These are phyloP conservation scores for Apophysomyces ossiformis DNA, from an alignment of 371 early-diverging fungal genomes.

Conservation along the genomic window DNA sequence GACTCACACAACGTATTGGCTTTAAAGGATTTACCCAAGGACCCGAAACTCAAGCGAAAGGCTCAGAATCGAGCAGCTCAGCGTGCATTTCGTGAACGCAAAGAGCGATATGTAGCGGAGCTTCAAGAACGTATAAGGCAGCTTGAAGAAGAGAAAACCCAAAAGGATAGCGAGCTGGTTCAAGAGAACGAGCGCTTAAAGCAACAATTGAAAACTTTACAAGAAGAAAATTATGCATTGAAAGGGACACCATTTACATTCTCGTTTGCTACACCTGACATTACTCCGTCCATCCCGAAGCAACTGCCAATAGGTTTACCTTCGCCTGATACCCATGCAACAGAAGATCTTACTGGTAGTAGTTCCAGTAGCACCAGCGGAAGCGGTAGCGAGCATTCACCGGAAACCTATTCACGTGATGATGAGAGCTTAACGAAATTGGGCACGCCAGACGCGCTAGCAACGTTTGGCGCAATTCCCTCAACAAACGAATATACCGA, in stretches of 20 bases:
- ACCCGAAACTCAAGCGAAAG: conserved; percentile 50
- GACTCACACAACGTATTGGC: neutral
- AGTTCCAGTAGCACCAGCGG: neutral
- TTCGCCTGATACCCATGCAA: neutral
- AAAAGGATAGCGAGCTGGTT: conserved; percentile 23
- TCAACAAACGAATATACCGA: neutral
- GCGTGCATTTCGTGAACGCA: conserved; percentile 73
- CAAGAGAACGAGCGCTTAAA: conserved; percentile 43
- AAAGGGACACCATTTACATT: conserved; percentile 51
- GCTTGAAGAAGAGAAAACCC: conserved; percentile 49
- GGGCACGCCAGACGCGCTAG: neutral
- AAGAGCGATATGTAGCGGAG: conserved; percentile 65
- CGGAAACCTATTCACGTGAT: neutral
- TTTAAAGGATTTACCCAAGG: conserved; percentile 12
- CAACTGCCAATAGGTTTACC: neutral
- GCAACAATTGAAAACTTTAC: conserved; percentile 32
- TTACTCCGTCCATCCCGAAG: neutral
- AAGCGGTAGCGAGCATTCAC: conserved; percentile 1
- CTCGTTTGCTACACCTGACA: conserved; percentile 9
- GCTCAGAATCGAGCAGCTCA: conserved; percentile 77
- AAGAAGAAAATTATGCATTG: conserved; percentile 49
- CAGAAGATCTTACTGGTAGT: neutral
- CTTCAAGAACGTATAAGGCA: conserved; percentile 67
- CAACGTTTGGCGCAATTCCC: neutral
- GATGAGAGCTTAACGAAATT: neutral